Base-by-base conservation (phyloP, 345 rosid species). In the Gossypium thurberi region DNA sequence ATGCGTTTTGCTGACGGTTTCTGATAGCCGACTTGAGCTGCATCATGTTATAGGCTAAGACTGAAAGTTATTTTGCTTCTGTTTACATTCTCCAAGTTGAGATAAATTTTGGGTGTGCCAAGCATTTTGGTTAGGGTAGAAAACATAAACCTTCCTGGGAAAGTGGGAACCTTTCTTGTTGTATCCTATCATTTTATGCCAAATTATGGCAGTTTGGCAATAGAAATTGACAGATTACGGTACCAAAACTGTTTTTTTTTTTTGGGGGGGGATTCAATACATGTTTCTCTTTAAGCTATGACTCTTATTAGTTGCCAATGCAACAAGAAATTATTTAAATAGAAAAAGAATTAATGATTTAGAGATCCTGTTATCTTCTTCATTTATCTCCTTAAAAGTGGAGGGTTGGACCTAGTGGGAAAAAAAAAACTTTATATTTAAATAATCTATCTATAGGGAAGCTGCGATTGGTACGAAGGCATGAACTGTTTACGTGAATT, bases 351-450 rank as follows among this genome's bases (percentile, higher is more conserved):
- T 70, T 73, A 33, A 5, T 33, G 40, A 3, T 33, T 28, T 47
- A 68, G 76, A 47, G 72, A 20, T 65, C 28, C 60, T 66, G 77
- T 11, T 81, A 56, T 76, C 42, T 71, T 71, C 55, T 77, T 76
- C 12, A 44, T 44, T 10, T 44, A 10, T 44, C 11, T 10, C 10
- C 12, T 10, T 44, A 44, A 44, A 44, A 44, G 48, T 1, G 40
- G 40, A 5, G 7, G 7, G 40, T 33, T 33, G 40, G 40, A 33
- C 40, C 40, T 33, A 33, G 40, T 33, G 40, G 40, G 6, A 4
- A 5, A 33, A 33, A 33, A 33, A 33, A 0, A 33, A 33, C 37
- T 28, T 33, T 4, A 4, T 33, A 33, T 33, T 4, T 33, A 33
- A 33, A 4, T 33, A 33, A 33, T 4, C 40, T 5, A 33, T 33